Base-by-base conservation (phyloP, 139 green algal species). In the Limnomonas spitsbergensis region DNA sequence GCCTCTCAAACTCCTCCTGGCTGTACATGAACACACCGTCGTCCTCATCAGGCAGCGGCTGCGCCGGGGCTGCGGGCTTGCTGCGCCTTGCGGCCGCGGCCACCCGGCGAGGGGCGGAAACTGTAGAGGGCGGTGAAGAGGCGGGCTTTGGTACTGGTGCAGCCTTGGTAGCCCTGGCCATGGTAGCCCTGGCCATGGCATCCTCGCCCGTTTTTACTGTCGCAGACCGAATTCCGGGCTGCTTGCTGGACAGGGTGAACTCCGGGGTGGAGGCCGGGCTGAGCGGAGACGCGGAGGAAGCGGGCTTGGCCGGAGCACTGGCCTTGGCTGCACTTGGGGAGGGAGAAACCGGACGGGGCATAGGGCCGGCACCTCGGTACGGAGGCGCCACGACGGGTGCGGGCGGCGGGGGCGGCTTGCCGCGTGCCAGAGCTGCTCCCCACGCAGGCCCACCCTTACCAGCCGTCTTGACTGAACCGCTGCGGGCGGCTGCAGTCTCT, bases 1-100 rank as follows among this genome's bases (percentile, higher is more conserved):
- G 35, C 2, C n/a, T 72, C 26, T 69, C 6, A 36, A 75, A 75
- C 24, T 75, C 68, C 2, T 72, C 27, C 36, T 32, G 42, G 14
- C 35, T 61, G 35, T 79, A 79, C 73, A 67, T 71, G 26, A 6
- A 29, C 53, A 79, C 70, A 42, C 47, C 9, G 2, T 39, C 52
- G 2, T 66, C 27, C 1, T 40, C 71, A 36, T 40, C 39, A 39
- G 35, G 34, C n/a, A 38, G 29, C 39, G 52, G 39, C 40, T 77
- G 71, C 39, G 38, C 2, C 31, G 29, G n/a, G 29, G 52, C 47
- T 61, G 47, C 47, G 20, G 47, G 14, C 14, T 14, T 61, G 47
- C 47, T 61, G 14, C 14, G 14, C 20, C 14, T 29, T 61, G 47
- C 47, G 14, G 47, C 47, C 47, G 14, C 20, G 47, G 14, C 47